Conservation (phyloP, 257 asterid genomes). For the Cordia subcordata region DNA sequence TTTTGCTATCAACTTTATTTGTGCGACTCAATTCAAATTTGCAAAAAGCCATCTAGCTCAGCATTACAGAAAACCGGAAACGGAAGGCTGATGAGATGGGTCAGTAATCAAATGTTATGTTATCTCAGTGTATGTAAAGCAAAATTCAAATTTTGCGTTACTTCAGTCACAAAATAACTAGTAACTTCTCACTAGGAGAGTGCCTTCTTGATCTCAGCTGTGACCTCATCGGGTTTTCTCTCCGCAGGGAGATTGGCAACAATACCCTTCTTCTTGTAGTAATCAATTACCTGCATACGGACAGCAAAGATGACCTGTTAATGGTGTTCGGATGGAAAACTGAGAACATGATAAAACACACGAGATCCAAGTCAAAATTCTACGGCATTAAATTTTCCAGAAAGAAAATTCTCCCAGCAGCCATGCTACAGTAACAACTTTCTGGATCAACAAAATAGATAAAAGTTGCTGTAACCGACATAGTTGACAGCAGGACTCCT, state of each 20-base stretch:
- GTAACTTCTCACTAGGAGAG: slow-evolving; percentile 34
- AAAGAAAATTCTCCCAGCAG: too few relatives aligned
- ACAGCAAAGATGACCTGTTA: not conserved
- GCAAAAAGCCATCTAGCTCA: not conserved
- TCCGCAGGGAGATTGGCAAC: slow-evolving; percentile 71
- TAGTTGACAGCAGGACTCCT: too few relatives aligned
- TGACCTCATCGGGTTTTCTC: slow-evolving; percentile 61
- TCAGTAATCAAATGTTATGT: too few relatives aligned
- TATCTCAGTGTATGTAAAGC: too few relatives aligned
- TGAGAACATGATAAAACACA: too few relatives aligned
- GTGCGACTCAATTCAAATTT: slow-evolving; percentile 3
- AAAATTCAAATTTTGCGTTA: not conserved
- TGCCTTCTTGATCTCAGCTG: slow-evolving; percentile 55
- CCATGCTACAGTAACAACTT: too few relatives aligned
- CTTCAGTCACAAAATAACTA: not conserved
- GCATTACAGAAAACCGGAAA: not conserved
- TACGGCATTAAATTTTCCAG: too few relatives aligned
- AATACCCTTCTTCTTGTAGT: slow-evolving; percentile 50
- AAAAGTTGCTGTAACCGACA: too few relatives aligned
- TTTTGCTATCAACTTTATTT: slow-evolving; percentile 4
- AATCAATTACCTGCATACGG: slow-evolving; percentile 53
- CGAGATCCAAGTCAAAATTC: too few relatives aligned
- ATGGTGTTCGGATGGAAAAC: not conserved
- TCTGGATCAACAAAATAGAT: too few relatives aligned
- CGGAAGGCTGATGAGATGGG: not conserved